Percentiles rank a stretch among this genome's conserved stretches.
phyloP scores from a whole-genome alignment of 768 basidiomycete genomes.

The Pleurotus eryngii region DNA sequence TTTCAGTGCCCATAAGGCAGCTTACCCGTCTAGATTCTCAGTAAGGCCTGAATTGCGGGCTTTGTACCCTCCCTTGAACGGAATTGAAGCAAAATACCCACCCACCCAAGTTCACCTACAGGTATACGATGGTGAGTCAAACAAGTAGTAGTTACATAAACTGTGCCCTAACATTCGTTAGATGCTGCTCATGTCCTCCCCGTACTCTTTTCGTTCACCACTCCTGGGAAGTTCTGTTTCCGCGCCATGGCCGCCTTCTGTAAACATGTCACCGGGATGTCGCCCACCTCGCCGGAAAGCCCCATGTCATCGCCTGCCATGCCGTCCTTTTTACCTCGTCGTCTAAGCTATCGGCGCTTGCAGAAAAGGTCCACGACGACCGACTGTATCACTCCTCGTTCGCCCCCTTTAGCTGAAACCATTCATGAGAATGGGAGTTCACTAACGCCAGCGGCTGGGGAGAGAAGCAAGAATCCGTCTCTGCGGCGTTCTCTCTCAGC shows the following conservation, averaged over 20 bases:
- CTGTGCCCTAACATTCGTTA: conserved; percentile 17
- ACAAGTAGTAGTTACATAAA: background rate
- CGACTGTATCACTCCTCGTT: background rate
- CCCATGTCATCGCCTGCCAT: conserved; percentile 7
- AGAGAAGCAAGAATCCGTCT: background rate
- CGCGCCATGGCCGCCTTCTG: conserved; percentile 72
- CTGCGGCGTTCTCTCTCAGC: conserved; percentile 17
- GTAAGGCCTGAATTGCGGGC: conserved; percentile 38
- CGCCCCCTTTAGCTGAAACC: too few relatives aligned
- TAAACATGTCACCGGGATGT: conserved; percentile 59
- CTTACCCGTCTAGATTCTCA: conserved; percentile 70
- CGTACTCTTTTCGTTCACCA: conserved; percentile 71
- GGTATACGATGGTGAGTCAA: conserved; percentile 76
- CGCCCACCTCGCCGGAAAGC: conserved; percentile 15
- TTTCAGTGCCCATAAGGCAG: conserved; percentile 84
- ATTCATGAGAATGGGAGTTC: too few relatives aligned
- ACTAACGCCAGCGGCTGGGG: too few relatives aligned
- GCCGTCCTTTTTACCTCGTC: conserved; percentile 12
- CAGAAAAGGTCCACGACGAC: background rate
- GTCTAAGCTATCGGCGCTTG: background rate
- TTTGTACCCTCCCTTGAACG: conserved; percentile 55
- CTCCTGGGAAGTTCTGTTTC: conserved; percentile 77
- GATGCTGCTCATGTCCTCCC: conserved; percentile 74
- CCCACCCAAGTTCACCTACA: conserved; percentile 88
- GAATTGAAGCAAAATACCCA: conserved; percentile 48